Percentiles rank a stretch among this genome's conserved stretches.
phyloP scores from a whole-genome alignment of 2,329 filamentous ascomycete species.

The Fusarium humuli region DNA sequence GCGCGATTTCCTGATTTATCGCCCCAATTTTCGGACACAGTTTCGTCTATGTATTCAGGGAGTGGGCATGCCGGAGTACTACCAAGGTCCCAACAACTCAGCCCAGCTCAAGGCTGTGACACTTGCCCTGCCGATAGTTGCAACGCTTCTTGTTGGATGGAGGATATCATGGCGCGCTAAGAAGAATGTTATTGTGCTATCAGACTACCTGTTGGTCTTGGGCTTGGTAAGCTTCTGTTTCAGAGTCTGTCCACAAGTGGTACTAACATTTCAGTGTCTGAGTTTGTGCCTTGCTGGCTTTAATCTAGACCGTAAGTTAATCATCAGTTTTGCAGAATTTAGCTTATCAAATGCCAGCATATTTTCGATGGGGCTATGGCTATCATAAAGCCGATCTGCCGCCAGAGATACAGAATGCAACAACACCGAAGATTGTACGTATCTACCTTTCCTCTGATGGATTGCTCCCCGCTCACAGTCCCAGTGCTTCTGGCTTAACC shows the following conservation, averaged over 20 bases:
- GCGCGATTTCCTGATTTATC: no score
- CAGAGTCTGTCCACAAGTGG: background rate
- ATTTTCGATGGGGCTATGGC: constrained; percentile 8
- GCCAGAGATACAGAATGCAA: background rate
- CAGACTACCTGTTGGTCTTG: background rate
- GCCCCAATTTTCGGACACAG: no score
- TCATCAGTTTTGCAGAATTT: fast-evolving
- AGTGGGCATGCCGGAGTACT: background rate
- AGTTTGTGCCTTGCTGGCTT: constrained; percentile 10
- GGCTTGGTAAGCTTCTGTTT: background rate
- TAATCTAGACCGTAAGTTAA: background rate
- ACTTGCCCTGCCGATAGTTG: background rate
- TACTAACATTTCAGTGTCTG: background rate
- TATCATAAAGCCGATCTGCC: constrained; percentile 15
- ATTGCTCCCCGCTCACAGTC: background rate
- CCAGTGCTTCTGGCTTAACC: constrained; percentile 14
- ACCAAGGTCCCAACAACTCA: constrained; percentile 5
- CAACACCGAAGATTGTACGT: background rate
- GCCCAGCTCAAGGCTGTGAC: constrained; percentile 7
- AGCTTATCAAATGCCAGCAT: background rate
- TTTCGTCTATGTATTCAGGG: no score
- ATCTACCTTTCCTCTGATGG: no score
- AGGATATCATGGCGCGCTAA: background rate
- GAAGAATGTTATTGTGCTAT: background rate
- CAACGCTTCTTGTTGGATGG: background rate